A percentile compares a stretch with the other conserved stretches of the same genome.
Evolutionary conservation across 345 rosid species (phyloP).

Genomic region (Physaria fendleri): DNA sequence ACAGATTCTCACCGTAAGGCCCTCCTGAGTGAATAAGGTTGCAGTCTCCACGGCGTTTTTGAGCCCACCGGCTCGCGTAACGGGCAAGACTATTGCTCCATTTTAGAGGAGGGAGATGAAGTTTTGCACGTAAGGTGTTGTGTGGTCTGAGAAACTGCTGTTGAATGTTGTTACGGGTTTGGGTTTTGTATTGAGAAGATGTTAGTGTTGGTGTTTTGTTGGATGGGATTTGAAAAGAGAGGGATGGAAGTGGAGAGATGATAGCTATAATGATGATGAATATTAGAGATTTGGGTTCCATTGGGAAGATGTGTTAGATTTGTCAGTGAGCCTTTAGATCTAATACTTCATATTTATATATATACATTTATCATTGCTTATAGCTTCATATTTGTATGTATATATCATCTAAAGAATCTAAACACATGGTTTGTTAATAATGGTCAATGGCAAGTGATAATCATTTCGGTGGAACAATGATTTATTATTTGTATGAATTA

Average conservation of each 20-base stretch:
- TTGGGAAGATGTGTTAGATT: conserved; percentile 21
- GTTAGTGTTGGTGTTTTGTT: background rate
- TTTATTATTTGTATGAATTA: conserved; percentile 12
- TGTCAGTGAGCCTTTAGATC: conserved; percentile 13
- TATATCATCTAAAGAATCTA: conserved; percentile 21
- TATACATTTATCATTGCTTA: background rate
- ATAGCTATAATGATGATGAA: background rate
- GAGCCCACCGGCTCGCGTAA: conserved; percentile 41
- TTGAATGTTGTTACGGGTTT: conserved; percentile 12
- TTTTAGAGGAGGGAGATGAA: conserved; percentile 45
- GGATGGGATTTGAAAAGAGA: background rate
- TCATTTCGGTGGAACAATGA: conserved; percentile 28
- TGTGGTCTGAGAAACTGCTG: conserved; percentile 43
- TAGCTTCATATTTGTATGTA: conserved; percentile 6
- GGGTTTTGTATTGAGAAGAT: conserved; percentile 11
- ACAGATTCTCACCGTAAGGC: conserved; percentile 54
- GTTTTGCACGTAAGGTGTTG: conserved; percentile 38
- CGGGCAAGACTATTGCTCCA: conserved; percentile 52
- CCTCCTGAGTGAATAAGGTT: conserved; percentile 43
- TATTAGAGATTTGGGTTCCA: conserved; percentile 15
- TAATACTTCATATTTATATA: conserved; percentile 7
- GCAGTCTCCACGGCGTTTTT: conserved; percentile 38
- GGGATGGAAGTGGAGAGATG: conserved; percentile 1
- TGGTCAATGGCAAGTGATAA: conserved; percentile 14
- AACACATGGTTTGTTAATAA: conserved; percentile 26